A percentile compares a stretch with the other conserved stretches of the same genome.
These are phyloP conservation scores for Pyricularia grisea DNA, from an alignment of 2,329 filamentous ascomycete genomes.

Conservation along the genomic window DNA sequence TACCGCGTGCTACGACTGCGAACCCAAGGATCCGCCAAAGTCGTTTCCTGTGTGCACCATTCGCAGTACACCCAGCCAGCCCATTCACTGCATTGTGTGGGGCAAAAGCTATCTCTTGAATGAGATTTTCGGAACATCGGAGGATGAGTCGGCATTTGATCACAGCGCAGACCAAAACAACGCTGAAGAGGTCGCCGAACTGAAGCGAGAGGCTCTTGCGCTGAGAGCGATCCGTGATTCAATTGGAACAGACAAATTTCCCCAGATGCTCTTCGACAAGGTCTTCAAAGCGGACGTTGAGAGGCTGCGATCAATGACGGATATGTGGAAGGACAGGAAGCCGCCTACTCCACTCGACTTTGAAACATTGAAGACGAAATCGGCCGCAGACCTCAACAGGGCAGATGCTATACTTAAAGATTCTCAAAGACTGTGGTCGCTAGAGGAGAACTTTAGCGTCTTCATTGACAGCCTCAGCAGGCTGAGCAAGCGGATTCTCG, in stretches of 20 bases:
- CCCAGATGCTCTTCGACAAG: conserved; percentile 79
- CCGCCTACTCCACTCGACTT: conserved; percentile 68
- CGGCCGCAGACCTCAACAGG: conserved; percentile 34
- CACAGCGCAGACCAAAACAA: conserved; percentile 75
- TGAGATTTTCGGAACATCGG: conserved; percentile 86
- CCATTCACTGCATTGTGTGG: conserved; percentile 99
- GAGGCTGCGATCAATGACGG: conserved; percentile 75
- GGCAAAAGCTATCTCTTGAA: conserved; percentile 93
- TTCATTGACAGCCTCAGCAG: conserved; percentile 78
- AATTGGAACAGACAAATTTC: conserved; percentile 70
- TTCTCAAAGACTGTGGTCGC: conserved; percentile 72
- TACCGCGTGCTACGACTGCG: conserved; percentile 96
- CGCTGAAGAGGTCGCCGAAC: conserved; percentile 74
- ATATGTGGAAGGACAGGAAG: conserved; percentile 87
- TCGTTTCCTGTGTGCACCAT: conserved; percentile 96
- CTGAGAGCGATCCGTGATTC: conserved; percentile 74
- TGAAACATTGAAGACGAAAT: conserved; percentile 45
- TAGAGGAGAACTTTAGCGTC: conserved; percentile 74
- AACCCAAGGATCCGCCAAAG: conserved; percentile 80
- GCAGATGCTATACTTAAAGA: conserved; percentile 48
- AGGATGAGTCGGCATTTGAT: conserved; percentile 77
- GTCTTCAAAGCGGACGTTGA: conserved; percentile 82
- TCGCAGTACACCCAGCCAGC: conserved; percentile 87
- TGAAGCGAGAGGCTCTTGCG: conserved; percentile 74
- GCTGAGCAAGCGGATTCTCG: conserved; percentile 63